Percentiles rank a stretch among this genome's conserved stretches.
Evolutionary conservation across 805 yeast genomes (phyloP).

Genomic region (Metschnikowia amazonensis): DNA sequence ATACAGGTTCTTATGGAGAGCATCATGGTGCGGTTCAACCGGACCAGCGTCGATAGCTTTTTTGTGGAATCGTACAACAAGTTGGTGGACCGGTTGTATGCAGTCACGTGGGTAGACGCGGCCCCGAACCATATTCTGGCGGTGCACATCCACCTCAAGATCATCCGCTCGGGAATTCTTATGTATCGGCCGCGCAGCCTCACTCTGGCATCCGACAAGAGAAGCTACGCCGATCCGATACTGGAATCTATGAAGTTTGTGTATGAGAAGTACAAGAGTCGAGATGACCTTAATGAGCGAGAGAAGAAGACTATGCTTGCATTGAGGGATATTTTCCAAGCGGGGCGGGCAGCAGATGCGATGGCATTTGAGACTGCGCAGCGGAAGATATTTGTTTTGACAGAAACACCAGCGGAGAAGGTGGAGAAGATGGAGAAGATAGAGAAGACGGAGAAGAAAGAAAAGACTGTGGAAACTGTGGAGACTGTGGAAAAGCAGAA

Average conservation of each 20-base stretch:
- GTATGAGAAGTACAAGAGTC: slow-evolving; percentile 20
- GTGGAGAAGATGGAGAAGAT: no score
- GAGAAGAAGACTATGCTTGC: slow-evolving; percentile 21
- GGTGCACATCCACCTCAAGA: slow-evolving; percentile 22
- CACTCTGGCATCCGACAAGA: slow-evolving; percentile 19
- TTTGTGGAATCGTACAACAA: slow-evolving; percentile 25
- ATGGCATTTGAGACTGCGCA: slow-evolving; percentile 1
- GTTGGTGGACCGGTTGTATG: slow-evolving; percentile 24
- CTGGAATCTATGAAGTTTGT: slow-evolving; percentile 24
- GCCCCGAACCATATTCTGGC: slow-evolving; percentile 14
- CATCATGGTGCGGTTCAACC: slow-evolving; percentile 19
- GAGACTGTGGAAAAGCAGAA: no score
- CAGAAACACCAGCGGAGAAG: neutral
- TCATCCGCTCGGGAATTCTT: slow-evolving; percentile 28
- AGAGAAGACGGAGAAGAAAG: no score
- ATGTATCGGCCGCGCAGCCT: slow-evolving; percentile 26
- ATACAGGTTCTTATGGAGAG: slow-evolving; percentile 24
- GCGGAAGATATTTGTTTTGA: neutral
- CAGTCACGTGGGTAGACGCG: slow-evolving; percentile 26
- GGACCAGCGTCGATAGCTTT: slow-evolving; percentile 9
- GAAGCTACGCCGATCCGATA: slow-evolving; percentile 18
- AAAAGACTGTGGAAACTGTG: no score
- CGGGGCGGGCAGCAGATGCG: neutral
- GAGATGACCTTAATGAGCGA: slow-evolving; percentile 11
- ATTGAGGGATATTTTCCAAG: slow-evolving; percentile 18